Conservation (phyloP, 2,329 filamentous ascomycete species). For the Colletotrichum spaethianum region DNA sequence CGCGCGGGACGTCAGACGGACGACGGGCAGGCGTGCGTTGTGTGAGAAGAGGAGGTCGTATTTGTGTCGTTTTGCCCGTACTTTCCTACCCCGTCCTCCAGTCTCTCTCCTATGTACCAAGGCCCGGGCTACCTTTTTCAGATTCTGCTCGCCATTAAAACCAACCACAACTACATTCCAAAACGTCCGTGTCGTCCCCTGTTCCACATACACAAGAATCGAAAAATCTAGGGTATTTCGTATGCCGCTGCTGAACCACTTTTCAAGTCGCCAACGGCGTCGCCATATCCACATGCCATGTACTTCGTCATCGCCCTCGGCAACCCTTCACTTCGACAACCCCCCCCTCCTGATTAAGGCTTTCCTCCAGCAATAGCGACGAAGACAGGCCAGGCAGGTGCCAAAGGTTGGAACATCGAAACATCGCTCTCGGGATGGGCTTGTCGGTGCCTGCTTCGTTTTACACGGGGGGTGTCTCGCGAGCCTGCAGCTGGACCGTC, state of each 20-base stretch:
- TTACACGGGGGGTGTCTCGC: conserved; percentile 30
- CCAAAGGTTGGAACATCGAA: neutral
- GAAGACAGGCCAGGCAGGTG: neutral
- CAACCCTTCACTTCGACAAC: neutral
- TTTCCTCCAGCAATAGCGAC: neutral
- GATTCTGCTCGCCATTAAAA: neutral
- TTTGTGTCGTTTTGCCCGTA: neutral
- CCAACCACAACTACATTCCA: neutral
- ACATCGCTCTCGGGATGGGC: neutral
- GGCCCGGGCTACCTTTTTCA: neutral
- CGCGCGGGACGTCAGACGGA: conserved; percentile 8
- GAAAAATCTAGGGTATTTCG: conserved; percentile 40
- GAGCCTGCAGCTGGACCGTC: conserved; percentile 38
- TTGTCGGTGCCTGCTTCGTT: too few species aligned
- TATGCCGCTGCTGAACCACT: conserved; percentile 31
- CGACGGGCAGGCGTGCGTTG: neutral
- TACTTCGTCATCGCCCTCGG: neutral
- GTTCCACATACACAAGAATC: conserved; percentile 22
- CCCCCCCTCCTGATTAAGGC: neutral
- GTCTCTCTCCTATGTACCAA: conserved; percentile 12
- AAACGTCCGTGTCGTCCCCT: neutral
- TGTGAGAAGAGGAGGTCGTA: neutral
- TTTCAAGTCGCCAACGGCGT: conserved; percentile 15
- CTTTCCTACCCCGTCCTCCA: neutral
- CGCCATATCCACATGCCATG: neutral